These are phyloP conservation scores for Neophaeococcomyces mojaviensis DNA, from an alignment of 2,329 filamentous ascomycete species.

Conservation along the genomic window DNA sequence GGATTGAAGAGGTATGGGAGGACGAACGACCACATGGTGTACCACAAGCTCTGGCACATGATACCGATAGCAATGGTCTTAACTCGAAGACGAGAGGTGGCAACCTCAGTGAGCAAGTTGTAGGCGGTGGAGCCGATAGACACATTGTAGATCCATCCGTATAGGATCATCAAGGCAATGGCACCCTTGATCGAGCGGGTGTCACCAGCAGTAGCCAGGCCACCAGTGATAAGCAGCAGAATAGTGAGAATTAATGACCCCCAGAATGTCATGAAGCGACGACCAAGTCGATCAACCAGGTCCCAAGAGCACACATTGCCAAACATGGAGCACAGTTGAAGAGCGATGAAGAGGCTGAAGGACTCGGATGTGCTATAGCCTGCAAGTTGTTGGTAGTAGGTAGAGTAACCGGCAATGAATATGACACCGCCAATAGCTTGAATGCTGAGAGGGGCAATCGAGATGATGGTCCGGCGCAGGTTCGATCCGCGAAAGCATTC, in stretches of 20 bases:
- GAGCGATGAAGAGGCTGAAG: constrained; percentile 35
- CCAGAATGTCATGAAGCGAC: constrained; percentile 31
- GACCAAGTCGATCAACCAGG: constrained; percentile 33
- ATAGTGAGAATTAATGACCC: constrained; percentile 30
- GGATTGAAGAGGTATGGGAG: constrained; percentile 34
- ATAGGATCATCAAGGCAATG: constrained; percentile 32
- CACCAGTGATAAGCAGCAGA: constrained; percentile 35
- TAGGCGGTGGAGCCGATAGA: constrained; percentile 37
- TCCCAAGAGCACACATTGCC: constrained; percentile 37
- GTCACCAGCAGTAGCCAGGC: constrained; percentile 25
- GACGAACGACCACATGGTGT: constrained; percentile 32
- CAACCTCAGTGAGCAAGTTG: constrained; percentile 32
- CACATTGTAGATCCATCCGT: constrained; percentile 34
- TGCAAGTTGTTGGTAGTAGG: constrained; percentile 39
- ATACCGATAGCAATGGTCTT: constrained; percentile 37
- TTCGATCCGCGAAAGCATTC: constrained; percentile 36
- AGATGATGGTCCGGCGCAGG: constrained; percentile 35
- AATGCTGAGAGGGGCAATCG: constrained; percentile 31
- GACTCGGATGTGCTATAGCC: constrained; percentile 31
- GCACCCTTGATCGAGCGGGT: constrained; percentile 12
- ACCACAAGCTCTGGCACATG: constrained; percentile 27
- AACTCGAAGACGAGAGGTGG: constrained; percentile 33
- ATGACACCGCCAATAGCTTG: constrained; percentile 30
- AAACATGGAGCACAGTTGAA: constrained; percentile 33
- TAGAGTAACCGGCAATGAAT: constrained; percentile 34